phyloP scores from a whole-genome alignment of 148 eudicot species.

The Camellia japonica region DNA sequence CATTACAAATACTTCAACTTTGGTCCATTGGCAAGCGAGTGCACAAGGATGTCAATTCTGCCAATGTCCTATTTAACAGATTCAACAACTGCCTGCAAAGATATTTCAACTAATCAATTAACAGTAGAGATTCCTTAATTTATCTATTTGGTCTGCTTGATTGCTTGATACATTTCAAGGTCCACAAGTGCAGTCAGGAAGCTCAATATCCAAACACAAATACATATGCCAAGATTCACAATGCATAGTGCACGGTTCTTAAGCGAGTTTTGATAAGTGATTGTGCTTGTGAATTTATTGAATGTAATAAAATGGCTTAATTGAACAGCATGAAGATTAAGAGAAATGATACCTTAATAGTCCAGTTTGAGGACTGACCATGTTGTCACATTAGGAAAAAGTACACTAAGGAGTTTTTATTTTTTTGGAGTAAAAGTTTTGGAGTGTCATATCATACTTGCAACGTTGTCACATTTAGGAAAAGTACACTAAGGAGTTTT shows the following conservation, averaged over 20 bases:
- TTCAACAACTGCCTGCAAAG: conserved; percentile 80
- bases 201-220: neutral
- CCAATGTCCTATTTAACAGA: conserved; percentile 89
- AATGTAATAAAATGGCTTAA: neutral
- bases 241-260: neutral
- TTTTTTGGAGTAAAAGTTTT: too few species aligned
- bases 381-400: too few species aligned
- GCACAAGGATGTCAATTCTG: conserved; percentile 92
- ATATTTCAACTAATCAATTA: conserved; percentile 1
- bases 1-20: conserved; percentile 47
- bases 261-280: neutral
- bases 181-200: conserved; percentile 1
- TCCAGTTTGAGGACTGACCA: conserved; percentile 64
- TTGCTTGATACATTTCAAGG: neutral
- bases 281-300: neutral
- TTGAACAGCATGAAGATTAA: neutral
- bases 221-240: neutral
- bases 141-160: neutral
- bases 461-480: too few species aligned
- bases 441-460: too few species aligned
- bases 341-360: conserved; percentile 65
- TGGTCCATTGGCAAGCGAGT: conserved; percentile 98
- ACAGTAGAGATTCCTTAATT: neutral
- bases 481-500: too few species aligned
- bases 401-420: too few species aligned